Conservation (phyloP, 2,329 filamentous ascomycete species). For the Ophiostoma novo-ulmi region DNA sequence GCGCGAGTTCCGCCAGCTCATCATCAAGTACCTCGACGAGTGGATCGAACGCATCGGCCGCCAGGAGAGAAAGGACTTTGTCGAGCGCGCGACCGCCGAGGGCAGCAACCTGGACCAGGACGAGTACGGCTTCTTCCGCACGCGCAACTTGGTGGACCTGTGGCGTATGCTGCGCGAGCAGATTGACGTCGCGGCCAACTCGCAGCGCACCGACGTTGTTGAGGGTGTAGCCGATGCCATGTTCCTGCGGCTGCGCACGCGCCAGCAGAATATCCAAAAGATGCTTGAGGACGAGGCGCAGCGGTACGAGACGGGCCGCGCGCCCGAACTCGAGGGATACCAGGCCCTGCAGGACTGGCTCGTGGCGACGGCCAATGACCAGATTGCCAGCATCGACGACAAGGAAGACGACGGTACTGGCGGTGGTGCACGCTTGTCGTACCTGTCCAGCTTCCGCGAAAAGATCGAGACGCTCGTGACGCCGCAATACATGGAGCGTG, state of each 20-base stretch:
- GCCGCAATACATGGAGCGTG: conserved; percentile 70
- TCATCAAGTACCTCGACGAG: conserved; percentile 91
- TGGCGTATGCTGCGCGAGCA: conserved; percentile 98
- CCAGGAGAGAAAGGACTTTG: conserved; percentile 76
- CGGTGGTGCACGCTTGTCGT: conserved; percentile 54
- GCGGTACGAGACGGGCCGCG: conserved; percentile 59
- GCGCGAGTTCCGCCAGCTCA: conserved; percentile 87
- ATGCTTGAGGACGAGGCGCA: conserved; percentile 81
- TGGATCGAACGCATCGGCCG: conserved; percentile 93
- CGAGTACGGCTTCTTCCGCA: conserved; percentile 85
- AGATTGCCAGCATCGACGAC: conserved; percentile 97
- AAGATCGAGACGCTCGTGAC: conserved; percentile 79
- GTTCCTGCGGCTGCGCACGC: conserved; percentile 76
- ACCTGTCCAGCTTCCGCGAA: conserved; percentile 78
- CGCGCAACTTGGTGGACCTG: conserved; percentile 85
- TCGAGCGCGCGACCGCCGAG: conserved; percentile 68
- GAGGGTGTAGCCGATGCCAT: conserved; percentile 96
- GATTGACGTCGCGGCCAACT: conserved; percentile 76
- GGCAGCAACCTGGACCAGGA: conserved; percentile 74
- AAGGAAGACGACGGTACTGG: conserved; percentile 57
- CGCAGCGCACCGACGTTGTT: conserved; percentile 79
- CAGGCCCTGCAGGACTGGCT: conserved; percentile 93
- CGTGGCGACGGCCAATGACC: conserved; percentile 93
- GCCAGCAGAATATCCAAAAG: conserved; percentile 80
- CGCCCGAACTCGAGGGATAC: conserved; percentile 57